Base-by-base conservation (phyloP, 2,329 filamentous ascomycete genomes). In the Rhynchosporium graminicola region DNA sequence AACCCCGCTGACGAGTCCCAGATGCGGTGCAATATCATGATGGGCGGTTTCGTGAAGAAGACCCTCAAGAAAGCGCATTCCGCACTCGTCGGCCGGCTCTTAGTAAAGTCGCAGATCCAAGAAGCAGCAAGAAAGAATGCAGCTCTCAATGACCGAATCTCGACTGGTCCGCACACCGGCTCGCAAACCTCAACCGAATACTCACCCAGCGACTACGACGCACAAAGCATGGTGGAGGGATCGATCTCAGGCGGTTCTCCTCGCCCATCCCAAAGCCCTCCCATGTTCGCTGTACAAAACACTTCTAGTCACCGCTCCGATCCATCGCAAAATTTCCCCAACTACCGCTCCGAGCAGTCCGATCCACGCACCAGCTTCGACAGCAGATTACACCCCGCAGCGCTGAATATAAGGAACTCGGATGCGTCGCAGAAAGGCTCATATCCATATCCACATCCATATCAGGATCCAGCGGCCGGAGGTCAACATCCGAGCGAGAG, bases 21-120 rank as follows among this genome's bases (percentile, higher is more conserved):
- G 57, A 87, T 96, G 80, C 83, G 83, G 62, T 96, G 91, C 78
- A 94, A 92, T 71, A 78, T 92, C 62, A 79, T 95, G 65, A 83
- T 95, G 78, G 82, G 87, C 0, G 77, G 79, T 7, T 96, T 96
- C 71, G 89, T 96, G 63, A 93, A 90, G 80, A 90, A 87, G 77
- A 95, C 90, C 13, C 81, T 96, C 51, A 90, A 90, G 70, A 90
- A 89, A 71, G 85, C 90, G 0, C 91, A 96, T 71, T 82, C 80
- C 9, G 79, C 83, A 2, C 80, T 96, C 3, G 89, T 94, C 2
- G 85, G 88, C 3, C 77, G 81, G n/a, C 76, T 91, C 7, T 75
- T 83, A 31, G 77, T 79, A 62, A 83, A 83, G 64, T 80, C 82
- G 0, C 76, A 81, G 63, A 68, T 72, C 29, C 62, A 63, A 20